Conservation (phyloP, 768 basidiomycete species). For the Jaapia argillacea region DNA sequence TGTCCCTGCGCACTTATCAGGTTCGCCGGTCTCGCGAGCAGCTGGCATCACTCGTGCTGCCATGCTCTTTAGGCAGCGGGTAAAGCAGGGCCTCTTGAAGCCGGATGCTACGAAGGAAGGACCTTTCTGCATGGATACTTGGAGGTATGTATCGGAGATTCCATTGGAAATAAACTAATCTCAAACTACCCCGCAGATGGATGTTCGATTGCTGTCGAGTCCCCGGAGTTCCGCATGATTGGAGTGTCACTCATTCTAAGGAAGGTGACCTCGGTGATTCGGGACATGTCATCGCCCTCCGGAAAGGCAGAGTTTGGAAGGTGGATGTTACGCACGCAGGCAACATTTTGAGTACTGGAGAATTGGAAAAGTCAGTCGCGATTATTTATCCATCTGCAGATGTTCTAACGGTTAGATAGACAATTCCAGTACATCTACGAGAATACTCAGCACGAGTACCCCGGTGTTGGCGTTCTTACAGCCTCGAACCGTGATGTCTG, state of each 20-base stretch:
- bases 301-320: slow-evolving; percentile 81
- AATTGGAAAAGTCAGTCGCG: slow-evolving; percentile 48
- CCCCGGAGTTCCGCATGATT: slow-evolving; percentile 68
- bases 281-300: slow-evolving; percentile 79
- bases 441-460: slow-evolving; percentile 49
- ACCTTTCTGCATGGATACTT: slow-evolving; percentile 81
- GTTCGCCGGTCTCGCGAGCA: slow-evolving; percentile 53
- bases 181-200: slow-evolving; percentile 41
- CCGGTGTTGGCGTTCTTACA: slow-evolving; percentile 70
- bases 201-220: slow-evolving; percentile 89
- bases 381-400: background rate
- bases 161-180: background rate
- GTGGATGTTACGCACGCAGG: slow-evolving; percentile 50
- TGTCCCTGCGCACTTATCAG: slow-evolving; percentile 50
- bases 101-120: slow-evolving; percentile 62
- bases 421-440: slow-evolving; percentile 68
- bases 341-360: slow-evolving; percentile 48
- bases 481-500: slow-evolving; percentile 79
- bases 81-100: slow-evolving; percentile 54
- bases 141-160: slow-evolving; percentile 41
- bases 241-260: slow-evolving; percentile 60
- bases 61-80: slow-evolving; percentile 62
- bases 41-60: slow-evolving; percentile 61
- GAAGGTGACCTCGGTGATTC: slow-evolving; percentile 44
- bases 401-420: slow-evolving; percentile 21